Percentiles rank a stretch among this genome's conserved stretches.
phyloP scores from a whole-genome alignment of 108 stramenopile species.

The Cyclotella baltica region DNA sequence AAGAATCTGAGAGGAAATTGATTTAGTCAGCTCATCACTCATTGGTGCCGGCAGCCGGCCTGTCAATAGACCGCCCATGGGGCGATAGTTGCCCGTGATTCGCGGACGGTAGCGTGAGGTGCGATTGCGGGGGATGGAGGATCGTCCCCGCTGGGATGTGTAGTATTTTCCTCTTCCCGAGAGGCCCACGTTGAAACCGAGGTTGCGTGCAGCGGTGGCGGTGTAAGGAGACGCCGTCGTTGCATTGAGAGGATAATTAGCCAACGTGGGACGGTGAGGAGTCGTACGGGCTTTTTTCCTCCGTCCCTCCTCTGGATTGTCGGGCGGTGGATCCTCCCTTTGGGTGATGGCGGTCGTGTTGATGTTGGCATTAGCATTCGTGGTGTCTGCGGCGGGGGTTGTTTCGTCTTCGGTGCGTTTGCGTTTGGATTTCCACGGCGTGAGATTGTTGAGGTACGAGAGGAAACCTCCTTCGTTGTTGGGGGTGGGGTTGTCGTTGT shows the following conservation, averaged over 20 bases:
- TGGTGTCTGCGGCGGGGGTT: slow-evolving; percentile 2
- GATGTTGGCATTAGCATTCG: slow-evolving; percentile 6
- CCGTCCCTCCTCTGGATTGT: slow-evolving; percentile 10
- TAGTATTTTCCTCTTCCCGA: neutral
- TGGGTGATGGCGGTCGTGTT: slow-evolving; percentile 23
- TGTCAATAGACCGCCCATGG: neutral
- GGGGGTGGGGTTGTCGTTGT: slow-evolving; percentile 12
- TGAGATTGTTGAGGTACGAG: neutral
- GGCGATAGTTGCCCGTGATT: neutral
- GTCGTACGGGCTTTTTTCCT: no score
- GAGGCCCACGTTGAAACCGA: neutral
- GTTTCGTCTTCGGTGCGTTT: neutral
- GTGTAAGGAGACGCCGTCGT: no score
- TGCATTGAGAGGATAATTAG: no score
- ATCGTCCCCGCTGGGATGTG: neutral
- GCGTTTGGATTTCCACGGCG: slow-evolving; percentile 5
- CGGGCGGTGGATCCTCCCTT: slow-evolving; percentile 40
- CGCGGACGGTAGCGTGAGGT: neutral
- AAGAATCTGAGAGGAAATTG: slow-evolving; percentile 3
- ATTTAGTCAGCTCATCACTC: neutral
- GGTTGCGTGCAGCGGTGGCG: no score
- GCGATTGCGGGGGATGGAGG: neutral
- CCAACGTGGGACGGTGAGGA: no score
- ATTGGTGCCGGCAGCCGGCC: neutral
- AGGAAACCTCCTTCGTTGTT: neutral